Conservation (phyloP, 192 early-diverging fungal genomes). For the Polychytrium aggregatum region DNA sequence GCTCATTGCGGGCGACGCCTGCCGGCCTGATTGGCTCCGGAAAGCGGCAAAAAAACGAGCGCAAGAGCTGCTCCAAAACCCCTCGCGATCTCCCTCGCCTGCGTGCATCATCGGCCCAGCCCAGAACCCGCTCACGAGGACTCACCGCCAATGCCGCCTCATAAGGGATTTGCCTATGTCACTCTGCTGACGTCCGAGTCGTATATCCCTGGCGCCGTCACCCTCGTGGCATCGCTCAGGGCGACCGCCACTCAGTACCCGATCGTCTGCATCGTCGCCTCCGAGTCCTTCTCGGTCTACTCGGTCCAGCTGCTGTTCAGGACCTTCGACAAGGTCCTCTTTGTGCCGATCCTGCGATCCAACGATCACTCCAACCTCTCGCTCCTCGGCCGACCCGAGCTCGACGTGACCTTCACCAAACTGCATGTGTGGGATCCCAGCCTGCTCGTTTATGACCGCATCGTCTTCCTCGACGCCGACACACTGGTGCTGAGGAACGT, state of each 20-base stretch:
- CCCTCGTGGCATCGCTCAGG: slow-evolving; percentile 65
- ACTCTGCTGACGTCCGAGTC: slow-evolving; percentile 80
- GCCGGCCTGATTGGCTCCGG: too few relatives aligned
- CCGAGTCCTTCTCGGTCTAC: slow-evolving; percentile 30
- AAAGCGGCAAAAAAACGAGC: too few relatives aligned
- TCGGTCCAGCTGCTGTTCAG: slow-evolving; percentile 39
- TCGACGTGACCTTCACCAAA: slow-evolving; percentile 84
- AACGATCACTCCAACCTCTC: slow-evolving; percentile 40
- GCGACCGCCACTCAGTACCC: slow-evolving; percentile 45
- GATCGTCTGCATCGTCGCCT: slow-evolving; percentile 62
- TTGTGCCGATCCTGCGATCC: slow-evolving; percentile 56
- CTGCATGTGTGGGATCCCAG: slow-evolving; percentile 75
- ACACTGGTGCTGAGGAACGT: slow-evolving; percentile 72
- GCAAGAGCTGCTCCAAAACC: too few relatives aligned
- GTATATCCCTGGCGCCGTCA: slow-evolving; percentile 76
- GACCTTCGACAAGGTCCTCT: slow-evolving; percentile 62
- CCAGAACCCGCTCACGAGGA: too few relatives aligned
- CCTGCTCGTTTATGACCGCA: slow-evolving; percentile 40
- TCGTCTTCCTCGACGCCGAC: slow-evolving; percentile 83
- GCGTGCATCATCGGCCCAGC: too few relatives aligned
- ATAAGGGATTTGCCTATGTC: slow-evolving; percentile 48
- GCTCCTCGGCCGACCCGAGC: slow-evolving; percentile 82
- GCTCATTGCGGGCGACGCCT: too few relatives aligned
- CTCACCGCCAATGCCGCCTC: background rate
- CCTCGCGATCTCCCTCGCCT: too few relatives aligned